phyloP scores from a whole-genome alignment of 2,329 filamentous ascomycete species.

The Fusarium zealandicum region DNA sequence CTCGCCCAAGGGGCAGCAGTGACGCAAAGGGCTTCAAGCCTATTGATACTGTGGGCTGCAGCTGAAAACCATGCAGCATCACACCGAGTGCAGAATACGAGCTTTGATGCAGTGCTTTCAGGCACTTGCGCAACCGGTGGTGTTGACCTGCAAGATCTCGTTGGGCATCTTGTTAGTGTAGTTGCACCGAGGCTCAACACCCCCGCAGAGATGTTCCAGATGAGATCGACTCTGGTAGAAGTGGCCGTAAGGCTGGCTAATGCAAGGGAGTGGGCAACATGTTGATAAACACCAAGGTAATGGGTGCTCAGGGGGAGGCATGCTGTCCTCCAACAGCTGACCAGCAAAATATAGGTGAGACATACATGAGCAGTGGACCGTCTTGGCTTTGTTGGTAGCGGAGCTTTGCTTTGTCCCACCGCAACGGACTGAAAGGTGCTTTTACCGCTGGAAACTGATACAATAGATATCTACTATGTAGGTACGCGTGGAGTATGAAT shows the following conservation, averaged over 20 bases:
- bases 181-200: constrained; percentile 19
- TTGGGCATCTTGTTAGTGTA: constrained; percentile 24
- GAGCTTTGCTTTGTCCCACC: too few species aligned
- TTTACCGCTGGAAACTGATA: too few species aligned
- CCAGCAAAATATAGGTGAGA: constrained; percentile 5
- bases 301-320: constrained; percentile 9
- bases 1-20: constrained; percentile 7
- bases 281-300: too few species aligned
- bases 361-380: constrained; percentile 4
- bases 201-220: not conserved
- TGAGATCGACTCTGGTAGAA: not conserved
- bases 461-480: too few species aligned
- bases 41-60: constrained; percentile 11
- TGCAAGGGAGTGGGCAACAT: constrained; percentile 12
- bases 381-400: too few species aligned
- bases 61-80: constrained; percentile 20
- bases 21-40: constrained; percentile 23
- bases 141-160: constrained; percentile 19
- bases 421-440: too few species aligned
- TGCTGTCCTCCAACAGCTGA: not conserved
- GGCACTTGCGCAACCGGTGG: constrained; percentile 3
- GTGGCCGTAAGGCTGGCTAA: constrained; percentile 30
- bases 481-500: too few species aligned
- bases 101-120: constrained; percentile 20
- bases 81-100: constrained; percentile 31